Base-by-base conservation (phyloP, 176 grass and related monocot species). In the Rhynchospora pubera region DNA sequence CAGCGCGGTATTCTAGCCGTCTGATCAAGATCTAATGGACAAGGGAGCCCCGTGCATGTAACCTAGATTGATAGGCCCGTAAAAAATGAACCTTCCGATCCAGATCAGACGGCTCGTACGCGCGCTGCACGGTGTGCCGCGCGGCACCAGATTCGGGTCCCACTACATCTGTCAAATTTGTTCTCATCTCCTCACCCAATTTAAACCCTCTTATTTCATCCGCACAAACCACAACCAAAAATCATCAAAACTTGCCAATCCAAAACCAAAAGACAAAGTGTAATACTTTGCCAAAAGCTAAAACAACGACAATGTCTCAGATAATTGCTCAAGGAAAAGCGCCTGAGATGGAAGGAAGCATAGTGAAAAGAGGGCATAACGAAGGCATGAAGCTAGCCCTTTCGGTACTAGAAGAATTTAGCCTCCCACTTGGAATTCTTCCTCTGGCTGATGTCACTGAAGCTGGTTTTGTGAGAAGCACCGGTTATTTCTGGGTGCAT, bases 391-490 rank as follows among this genome's bases (percentile, higher is more conserved):
- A 86, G 77, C 21, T 83, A 63, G 85, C 85, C 4, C 4, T 62
- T 51, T 50, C 83, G 21, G 77, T 94, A 68, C 88, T 94, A 45
- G 90, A 94, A 83, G 92, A 94, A 84, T 89, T 88, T 77, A 87
- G 86, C 0, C 94, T 97, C n/a, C 94, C 94, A 11, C 68, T 84
- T 14, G 94, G 94, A n/a, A 81, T 94, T 57, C 94, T 94, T 19
- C 94, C 85, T 5, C 81, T 97, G 6, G 81, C 59, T 6, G 66
- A 93, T 23, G 90, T 91, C 13, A 39, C 84, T 7, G 95, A 97
- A 88, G 80, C 86, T 3, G 95, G 95, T 9, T 97, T 92, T 85
- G 90, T 91, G 46, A 87, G 81, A 5, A 74, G 45, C 44, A 94
- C 92, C 48, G 92, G 95, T 9, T 91, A 91, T 84, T 91, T 98